Evolutionary conservation across 208 protist genomes (phyloP).

Genomic region (Wallacemonas collosoma): DNA sequence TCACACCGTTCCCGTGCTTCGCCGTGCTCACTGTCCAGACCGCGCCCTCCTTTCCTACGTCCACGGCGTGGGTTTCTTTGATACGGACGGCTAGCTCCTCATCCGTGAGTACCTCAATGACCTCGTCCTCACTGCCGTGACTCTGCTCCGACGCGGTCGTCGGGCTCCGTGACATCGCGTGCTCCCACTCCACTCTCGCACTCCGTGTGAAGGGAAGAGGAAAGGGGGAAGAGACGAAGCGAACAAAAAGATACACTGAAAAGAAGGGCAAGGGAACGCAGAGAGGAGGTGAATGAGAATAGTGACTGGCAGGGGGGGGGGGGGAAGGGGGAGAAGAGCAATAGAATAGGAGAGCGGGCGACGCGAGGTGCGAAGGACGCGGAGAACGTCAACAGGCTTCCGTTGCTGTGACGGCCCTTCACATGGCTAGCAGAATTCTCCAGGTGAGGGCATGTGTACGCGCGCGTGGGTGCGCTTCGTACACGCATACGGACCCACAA

Average conservation of each 20-base stretch:
- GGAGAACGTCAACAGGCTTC: too few relatives aligned
- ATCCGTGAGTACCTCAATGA: conserved; percentile 23
- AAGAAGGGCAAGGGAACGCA: background rate
- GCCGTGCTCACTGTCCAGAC: conserved; percentile 88
- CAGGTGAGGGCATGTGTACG: too few relatives aligned
- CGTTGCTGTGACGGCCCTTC: too few relatives aligned
- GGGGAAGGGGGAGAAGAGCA: too few relatives aligned
- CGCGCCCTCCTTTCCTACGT: conserved; percentile 34
- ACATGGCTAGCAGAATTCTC: too few relatives aligned
- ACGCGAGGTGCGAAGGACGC: too few relatives aligned
- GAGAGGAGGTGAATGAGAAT: conserved; percentile 6
- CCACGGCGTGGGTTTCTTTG: conserved; percentile 22
- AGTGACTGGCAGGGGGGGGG: background rate
- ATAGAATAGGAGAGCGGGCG: too few relatives aligned
- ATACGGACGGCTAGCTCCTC: conserved; percentile 26
- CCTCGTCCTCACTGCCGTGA: conserved; percentile 1
- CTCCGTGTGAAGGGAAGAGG: background rate
- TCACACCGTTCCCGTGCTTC: conserved; percentile 89
- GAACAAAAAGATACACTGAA: too few relatives aligned
- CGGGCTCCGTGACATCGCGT: background rate
- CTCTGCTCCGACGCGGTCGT: background rate
- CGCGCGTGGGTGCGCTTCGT: too few relatives aligned
- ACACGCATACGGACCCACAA: too few relatives aligned
- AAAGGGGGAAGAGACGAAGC: too few relatives aligned
- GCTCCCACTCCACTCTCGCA: conserved; percentile 8